Evolutionary conservation across 345 rosid species (phyloP).

Genomic region (Corchorus capsularis): DNA sequence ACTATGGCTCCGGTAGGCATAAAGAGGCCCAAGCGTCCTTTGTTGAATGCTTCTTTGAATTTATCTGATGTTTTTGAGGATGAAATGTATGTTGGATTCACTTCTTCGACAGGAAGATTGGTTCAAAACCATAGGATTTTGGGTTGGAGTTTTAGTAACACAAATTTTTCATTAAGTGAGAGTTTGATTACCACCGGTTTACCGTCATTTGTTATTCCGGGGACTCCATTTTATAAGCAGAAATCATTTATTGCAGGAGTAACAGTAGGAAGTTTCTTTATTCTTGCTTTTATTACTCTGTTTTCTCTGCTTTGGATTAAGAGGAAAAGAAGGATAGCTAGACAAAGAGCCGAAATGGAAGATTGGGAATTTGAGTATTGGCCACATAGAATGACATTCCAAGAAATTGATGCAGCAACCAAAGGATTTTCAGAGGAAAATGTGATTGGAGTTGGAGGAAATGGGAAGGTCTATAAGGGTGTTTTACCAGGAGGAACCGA

Average conservation of each 20-base stretch:
- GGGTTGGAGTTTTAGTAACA: slow-evolving; percentile 79
- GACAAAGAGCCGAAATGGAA: slow-evolving; percentile 66
- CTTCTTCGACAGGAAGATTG: slow-evolving; percentile 60
- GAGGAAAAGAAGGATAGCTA: slow-evolving; percentile 47
- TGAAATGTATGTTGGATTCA: slow-evolving; percentile 77
- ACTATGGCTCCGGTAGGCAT: slow-evolving; percentile 39
- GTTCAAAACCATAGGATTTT: slow-evolving; percentile 67
- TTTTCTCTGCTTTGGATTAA: slow-evolving; percentile 37
- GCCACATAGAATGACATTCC: slow-evolving; percentile 67
- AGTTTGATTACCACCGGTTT: slow-evolving; percentile 58
- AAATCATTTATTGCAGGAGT: slow-evolving; percentile 56
- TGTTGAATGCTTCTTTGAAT: slow-evolving; percentile 47
- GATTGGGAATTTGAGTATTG: slow-evolving; percentile 93
- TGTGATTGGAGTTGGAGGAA: slow-evolving; percentile 73
- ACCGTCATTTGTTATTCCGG: slow-evolving; percentile 68
- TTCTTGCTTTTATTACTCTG: slow-evolving; percentile 33
- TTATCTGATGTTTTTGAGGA: slow-evolving; percentile 62
- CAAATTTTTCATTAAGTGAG: slow-evolving; percentile 53
- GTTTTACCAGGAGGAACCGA: slow-evolving; percentile 56
- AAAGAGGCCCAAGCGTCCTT: slow-evolving; percentile 44
- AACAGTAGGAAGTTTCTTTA: slow-evolving; percentile 37
- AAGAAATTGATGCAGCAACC: slow-evolving; percentile 64
- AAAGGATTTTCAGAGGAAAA: slow-evolving; percentile 63
- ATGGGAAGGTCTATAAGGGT: slow-evolving; percentile 82
- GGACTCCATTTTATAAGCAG: slow-evolving; percentile 36